A percentile compares a stretch with the other conserved stretches of the same genome.
phyloP scores from a whole-genome alignment of 805 yeast genomes.

The Cyberlindnera nakhonratchasimensis region DNA sequence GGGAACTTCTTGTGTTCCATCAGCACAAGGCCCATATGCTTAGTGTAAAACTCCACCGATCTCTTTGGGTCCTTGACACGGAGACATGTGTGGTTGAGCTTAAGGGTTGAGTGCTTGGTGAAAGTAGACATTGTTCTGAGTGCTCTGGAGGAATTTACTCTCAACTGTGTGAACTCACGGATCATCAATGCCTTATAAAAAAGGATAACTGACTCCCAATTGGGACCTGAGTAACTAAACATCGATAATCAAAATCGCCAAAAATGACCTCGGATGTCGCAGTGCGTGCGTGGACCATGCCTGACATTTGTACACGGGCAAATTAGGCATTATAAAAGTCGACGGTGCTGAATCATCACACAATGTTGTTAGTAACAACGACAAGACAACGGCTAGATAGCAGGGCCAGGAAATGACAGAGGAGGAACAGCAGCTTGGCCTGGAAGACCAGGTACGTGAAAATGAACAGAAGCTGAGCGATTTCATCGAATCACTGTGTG shows the following conservation, averaged over 20 bases:
- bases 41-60: conserved; percentile 68
- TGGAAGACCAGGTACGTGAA: not conserved
- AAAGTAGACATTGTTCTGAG: conserved; percentile 3
- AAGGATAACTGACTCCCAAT: no score
- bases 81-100: conserved; percentile 66
- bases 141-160: not conserved
- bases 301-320: conserved; percentile 2
- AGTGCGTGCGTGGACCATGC: no score
- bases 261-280: no score
- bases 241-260: no score
- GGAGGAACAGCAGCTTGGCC: not conserved
- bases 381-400: not conserved
- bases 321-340: not conserved
- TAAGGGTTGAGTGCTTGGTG: conserved; percentile 25
- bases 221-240: no score
- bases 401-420: not conserved
- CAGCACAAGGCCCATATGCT: conserved; percentile 69
- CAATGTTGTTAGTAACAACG: no score
- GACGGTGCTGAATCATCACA: no score
- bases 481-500: not conserved
- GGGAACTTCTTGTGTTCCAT: conserved; percentile 50
- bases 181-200: not conserved
- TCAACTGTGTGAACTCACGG: not conserved
- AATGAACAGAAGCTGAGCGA: conserved; percentile 7
- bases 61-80: conserved; percentile 79